Evolutionary conservation across 305 asterid species (phyloP).

Genomic region (Solanum hybrid): DNA sequence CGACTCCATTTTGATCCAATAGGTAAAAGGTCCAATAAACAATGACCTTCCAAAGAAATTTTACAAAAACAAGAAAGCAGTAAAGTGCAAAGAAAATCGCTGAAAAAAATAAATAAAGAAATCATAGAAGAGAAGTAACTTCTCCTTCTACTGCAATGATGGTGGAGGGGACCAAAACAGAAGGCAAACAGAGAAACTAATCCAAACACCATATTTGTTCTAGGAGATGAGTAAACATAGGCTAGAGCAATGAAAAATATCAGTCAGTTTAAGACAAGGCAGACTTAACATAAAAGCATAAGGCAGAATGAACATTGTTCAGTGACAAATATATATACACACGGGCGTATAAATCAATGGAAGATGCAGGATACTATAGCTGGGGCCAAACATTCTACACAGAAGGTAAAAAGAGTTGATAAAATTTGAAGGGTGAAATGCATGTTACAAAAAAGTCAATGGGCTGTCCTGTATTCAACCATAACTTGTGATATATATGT

Average conservation of each 20-base stretch:
- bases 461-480: neutral
- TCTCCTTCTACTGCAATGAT: neutral
- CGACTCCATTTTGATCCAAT: neutral
- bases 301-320: neutral
- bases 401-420: neutral
- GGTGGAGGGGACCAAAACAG: neutral
- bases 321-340: neutral
- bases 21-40: neutral
- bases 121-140: neutral
- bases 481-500: neutral
- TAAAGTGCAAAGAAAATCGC: neutral
- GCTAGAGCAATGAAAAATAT: neutral
- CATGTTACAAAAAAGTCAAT: neutral
- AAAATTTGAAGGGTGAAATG: conserved; percentile 2
- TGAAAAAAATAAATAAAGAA: neutral
- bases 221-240: neutral
- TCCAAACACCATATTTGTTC: neutral
- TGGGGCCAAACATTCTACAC: neutral
- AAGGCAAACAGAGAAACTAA: neutral
- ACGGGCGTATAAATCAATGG: neutral
- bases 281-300: neutral
- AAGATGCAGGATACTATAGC: neutral
- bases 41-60: neutral
- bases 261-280: neutral
- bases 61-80: neutral